A percentile compares a stretch with the other conserved stretches of the same genome.
phyloP scores from a whole-genome alignment of 116 monocot genomes.

The Iris pallida region DNA sequence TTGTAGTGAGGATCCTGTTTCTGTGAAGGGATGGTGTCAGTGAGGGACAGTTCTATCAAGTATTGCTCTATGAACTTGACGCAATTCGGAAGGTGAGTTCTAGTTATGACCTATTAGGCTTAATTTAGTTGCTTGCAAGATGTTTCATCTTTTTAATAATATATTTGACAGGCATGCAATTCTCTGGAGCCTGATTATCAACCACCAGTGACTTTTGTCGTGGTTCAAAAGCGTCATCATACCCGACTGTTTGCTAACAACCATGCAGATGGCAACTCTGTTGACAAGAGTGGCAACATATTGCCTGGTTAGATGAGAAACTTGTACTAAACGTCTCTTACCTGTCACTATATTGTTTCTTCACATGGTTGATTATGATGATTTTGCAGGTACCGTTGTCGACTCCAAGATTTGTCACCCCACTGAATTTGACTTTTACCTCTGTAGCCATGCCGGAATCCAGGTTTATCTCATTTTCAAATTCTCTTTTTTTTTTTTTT shows the following conservation, averaged over 20 bases:
- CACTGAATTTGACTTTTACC: constrained; percentile 78
- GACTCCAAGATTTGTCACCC: constrained; percentile 88
- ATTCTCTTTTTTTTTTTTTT: not conserved
- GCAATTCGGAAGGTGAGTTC: constrained; percentile 69
- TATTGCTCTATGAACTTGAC: constrained; percentile 74
- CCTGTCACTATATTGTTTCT: not conserved
- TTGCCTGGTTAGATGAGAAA: constrained; percentile 19
- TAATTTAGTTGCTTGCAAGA: not conserved
- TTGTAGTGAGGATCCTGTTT: constrained; percentile 1
- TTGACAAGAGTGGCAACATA: constrained; percentile 79
- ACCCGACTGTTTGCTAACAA: constrained; percentile 82
- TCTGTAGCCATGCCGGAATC: constrained; percentile 88
- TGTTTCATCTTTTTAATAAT: not conserved
- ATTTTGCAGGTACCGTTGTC: constrained; percentile 65
- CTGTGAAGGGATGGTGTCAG: constrained; percentile 83
- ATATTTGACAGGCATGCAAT: constrained; percentile 59
- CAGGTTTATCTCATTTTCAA: constrained; percentile 11
- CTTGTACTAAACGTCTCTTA: not conserved
- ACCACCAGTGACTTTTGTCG: constrained; percentile 90
- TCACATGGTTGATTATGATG: not conserved
- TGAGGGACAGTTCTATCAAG: constrained; percentile 94
- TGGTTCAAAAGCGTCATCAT: constrained; percentile 96
- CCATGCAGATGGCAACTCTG: constrained; percentile 42
- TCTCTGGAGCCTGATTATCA: constrained; percentile 84
- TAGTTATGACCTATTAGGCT: not conserved